These are phyloP conservation scores for Candida sanyaensis DNA, from an alignment of 1,139 yeast genomes.

Conservation along the genomic window DNA sequence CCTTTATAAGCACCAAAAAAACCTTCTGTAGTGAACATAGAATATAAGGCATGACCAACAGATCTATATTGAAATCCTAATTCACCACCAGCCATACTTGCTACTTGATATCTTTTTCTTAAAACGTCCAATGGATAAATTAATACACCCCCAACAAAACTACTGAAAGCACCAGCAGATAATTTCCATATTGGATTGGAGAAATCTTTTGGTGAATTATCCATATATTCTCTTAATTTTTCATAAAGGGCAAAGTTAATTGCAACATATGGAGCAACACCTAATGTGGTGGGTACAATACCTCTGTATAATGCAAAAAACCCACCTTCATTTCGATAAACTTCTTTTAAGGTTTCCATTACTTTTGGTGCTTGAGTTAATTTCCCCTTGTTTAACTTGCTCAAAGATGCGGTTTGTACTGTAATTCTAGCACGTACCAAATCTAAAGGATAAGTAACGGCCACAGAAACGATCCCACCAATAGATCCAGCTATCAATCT, in stretches of 20 bases:
- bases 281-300: slow-evolving; percentile 81
- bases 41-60: slow-evolving; percentile 67
- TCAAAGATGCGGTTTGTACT: slow-evolving; percentile 80
- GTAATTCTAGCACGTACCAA: slow-evolving; percentile 87
- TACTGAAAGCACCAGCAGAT: slow-evolving; percentile 76
- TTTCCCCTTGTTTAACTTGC: slow-evolving; percentile 49
- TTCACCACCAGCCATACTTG: slow-evolving; percentile 76
- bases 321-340: slow-evolving; percentile 82
- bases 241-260: slow-evolving; percentile 91
- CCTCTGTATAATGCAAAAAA: slow-evolving; percentile 81
- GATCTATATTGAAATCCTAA: slow-evolving; percentile 79
- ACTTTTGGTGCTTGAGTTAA: slow-evolving; percentile 67
- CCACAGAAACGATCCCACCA: slow-evolving; percentile 81
- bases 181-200: slow-evolving; percentile 59
- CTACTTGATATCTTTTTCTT: slow-evolving; percentile 88
- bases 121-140: slow-evolving; percentile 91
- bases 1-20: slow-evolving; percentile 88
- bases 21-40: slow-evolving; percentile 77
- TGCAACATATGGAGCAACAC: slow-evolving; percentile 97
- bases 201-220: slow-evolving; percentile 33
- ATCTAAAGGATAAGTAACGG: slow-evolving; percentile 90
- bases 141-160: slow-evolving; percentile 71
- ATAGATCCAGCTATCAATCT: slow-evolving; percentile 75
- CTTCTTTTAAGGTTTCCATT: slow-evolving; percentile 53
- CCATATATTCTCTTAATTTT: slow-evolving; percentile 62